These are phyloP conservation scores for Amanita pseudoporphyria DNA, from an alignment of 768 basidiomycete species.

Conservation along the genomic window DNA sequence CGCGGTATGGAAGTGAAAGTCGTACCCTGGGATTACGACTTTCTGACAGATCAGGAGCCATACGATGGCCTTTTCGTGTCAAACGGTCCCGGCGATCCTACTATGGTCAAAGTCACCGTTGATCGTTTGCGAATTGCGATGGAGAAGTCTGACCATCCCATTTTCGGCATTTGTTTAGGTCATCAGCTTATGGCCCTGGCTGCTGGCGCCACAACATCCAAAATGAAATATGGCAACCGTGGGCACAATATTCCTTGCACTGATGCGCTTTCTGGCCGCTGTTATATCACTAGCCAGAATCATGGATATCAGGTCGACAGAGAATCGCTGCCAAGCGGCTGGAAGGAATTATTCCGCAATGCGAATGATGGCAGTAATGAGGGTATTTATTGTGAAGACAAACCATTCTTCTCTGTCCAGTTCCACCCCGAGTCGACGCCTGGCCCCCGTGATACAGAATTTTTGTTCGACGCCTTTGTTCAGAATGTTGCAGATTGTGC, in stretches of 20 bases:
- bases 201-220: slow-evolving; percentile 87
- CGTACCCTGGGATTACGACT: slow-evolving; percentile 96
- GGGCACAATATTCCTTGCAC: slow-evolving; percentile 99
- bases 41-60: slow-evolving; percentile 64
- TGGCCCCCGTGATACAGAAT: slow-evolving; percentile 96
- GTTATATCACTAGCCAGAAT: slow-evolving; percentile 99
- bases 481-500: slow-evolving; percentile 74
- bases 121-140: slow-evolving; percentile 55
- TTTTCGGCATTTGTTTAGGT: slow-evolving; percentile 98
- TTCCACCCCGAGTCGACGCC: slow-evolving; percentile 98
- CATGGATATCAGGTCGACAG: slow-evolving; percentile 96
- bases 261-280: slow-evolving; percentile 84
- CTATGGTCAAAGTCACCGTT: slow-evolving; percentile 70
- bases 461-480: slow-evolving; percentile 97
- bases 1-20: slow-evolving; percentile 96
- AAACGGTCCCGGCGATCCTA: slow-evolving; percentile 96
- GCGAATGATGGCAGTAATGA: slow-evolving; percentile 98
- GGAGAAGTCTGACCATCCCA: slow-evolving; percentile 68
- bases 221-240: slow-evolving; percentile 99
- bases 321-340: slow-evolving; percentile 64
- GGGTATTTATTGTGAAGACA: slow-evolving; percentile 87
- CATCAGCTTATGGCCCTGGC: slow-evolving; percentile 96
- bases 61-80: slow-evolving; percentile 96
- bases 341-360: slow-evolving; percentile 93
- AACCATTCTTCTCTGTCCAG: slow-evolving; percentile 97